These are phyloP conservation scores for Jimgerdemannia lactiflua DNA, from an alignment of 192 early-diverging fungal species.

Conservation along the genomic window DNA sequence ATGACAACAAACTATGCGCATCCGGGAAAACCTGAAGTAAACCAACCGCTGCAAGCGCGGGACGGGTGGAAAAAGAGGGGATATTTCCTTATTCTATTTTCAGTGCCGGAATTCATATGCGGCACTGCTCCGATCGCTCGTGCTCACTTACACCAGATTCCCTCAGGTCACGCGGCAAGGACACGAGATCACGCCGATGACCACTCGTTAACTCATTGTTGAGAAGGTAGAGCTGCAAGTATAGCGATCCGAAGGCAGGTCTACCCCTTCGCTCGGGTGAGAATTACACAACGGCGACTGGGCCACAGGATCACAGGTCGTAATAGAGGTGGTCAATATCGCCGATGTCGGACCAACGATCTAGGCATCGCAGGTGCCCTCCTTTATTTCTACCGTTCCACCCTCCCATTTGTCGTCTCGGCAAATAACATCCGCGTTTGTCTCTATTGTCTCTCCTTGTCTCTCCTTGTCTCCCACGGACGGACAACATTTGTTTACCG, in stretches of 20 bases:
- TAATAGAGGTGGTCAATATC: not conserved
- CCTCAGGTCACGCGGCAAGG: not conserved
- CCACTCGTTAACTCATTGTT: not conserved
- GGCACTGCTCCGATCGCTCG: not conserved
- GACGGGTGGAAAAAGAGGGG: not conserved
- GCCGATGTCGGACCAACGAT: not conserved
- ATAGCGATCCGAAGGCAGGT: no score
- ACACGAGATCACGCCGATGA: not conserved
- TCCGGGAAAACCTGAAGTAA: not conserved
- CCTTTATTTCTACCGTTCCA: no score
- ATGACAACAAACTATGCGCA: not conserved
- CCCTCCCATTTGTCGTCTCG: no score
- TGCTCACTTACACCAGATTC: not conserved
- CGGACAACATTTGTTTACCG: no score
- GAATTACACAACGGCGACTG: not conserved
- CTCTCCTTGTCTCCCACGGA: no score
- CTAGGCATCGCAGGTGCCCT: not conserved
- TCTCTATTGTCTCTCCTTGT: no score
- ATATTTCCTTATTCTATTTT: not conserved
- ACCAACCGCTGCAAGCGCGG: no score
- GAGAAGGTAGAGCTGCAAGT: not conserved
- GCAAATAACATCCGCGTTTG: no score
- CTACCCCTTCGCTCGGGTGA: not conserved
- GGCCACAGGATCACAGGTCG: not conserved
- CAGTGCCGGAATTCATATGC: not conserved